phyloP scores from a whole-genome alignment of 2,329 filamentous ascomycete genomes.

The Aureobasidium subglaciale region DNA sequence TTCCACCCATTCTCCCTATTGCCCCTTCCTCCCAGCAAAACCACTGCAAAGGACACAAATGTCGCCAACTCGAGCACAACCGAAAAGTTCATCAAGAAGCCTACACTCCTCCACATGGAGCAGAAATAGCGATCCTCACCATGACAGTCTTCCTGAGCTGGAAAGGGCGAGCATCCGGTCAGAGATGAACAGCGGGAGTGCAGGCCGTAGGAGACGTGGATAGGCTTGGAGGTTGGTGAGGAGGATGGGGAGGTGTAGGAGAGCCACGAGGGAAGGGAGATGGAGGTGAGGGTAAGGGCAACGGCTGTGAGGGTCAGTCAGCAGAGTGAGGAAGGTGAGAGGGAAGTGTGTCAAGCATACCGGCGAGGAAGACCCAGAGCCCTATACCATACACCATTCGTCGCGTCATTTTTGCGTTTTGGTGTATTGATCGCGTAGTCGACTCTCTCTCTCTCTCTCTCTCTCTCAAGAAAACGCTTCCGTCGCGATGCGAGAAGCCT shows the following conservation, averaged over 20 bases:
- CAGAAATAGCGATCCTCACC: constrained; percentile 71
- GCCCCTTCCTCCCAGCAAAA: constrained; percentile 70
- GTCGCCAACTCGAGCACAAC: constrained; percentile 75
- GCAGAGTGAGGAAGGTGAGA: too few relatives aligned
- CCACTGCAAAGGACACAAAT: constrained; percentile 70
- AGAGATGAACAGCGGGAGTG: constrained; percentile 72
- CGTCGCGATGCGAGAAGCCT: neutral
- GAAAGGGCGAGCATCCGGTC: constrained; percentile 61
- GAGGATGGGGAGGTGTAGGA: constrained; percentile 38
- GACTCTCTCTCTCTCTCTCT: too few relatives aligned
- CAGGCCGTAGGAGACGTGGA: constrained; percentile 65
- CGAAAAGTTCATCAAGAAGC: constrained; percentile 79
- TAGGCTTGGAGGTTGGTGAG: constrained; percentile 35
- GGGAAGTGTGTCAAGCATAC: too few relatives aligned
- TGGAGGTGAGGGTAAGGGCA: constrained; percentile 62
- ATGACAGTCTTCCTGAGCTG: constrained; percentile 59
- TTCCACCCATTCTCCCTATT: constrained; percentile 79
- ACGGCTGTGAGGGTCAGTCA: constrained; percentile 47
- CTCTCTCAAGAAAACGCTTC: neutral
- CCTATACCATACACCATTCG: constrained; percentile 43
- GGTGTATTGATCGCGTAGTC: neutral
- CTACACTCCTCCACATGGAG: constrained; percentile 81
- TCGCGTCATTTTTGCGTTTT: constrained; percentile 36
- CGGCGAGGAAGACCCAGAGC: constrained; percentile 40
- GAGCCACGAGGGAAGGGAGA: constrained; percentile 65